Conservation (phyloP, 1,284 basidiomycete genomes). For the Tylopilus sp. region DNA sequence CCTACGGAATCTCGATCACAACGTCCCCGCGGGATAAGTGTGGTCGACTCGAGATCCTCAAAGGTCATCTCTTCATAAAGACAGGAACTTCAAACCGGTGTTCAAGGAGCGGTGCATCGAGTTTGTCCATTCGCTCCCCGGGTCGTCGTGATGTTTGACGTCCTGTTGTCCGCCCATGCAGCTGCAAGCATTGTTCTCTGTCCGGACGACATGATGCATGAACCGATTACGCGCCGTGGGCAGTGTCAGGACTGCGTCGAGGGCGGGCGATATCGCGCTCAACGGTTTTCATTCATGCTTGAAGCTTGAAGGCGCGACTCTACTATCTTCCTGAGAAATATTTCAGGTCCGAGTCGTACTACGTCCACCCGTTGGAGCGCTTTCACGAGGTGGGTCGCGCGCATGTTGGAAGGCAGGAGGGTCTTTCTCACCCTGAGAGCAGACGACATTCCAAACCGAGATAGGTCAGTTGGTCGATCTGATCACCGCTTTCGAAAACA, state of each 20-base stretch:
- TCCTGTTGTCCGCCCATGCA: slow-evolving; percentile 41
- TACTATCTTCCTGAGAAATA: slow-evolving; percentile 92
- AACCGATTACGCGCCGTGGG: slow-evolving; percentile 94
- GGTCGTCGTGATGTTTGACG: not conserved
- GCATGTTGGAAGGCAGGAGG: too few species aligned
- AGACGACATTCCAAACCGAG: slow-evolving; percentile 95
- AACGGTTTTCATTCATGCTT: slow-evolving; percentile 99
- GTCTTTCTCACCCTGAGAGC: not conserved
- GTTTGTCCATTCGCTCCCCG: slow-evolving; percentile 61
- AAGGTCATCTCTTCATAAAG: slow-evolving; percentile 74
- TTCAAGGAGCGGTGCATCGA: slow-evolving; percentile 99
- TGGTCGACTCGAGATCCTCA: slow-evolving; percentile 94
- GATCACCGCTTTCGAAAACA: slow-evolving; percentile 93
- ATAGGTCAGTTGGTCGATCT: slow-evolving; percentile 97
- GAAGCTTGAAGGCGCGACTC: slow-evolving; percentile 95
- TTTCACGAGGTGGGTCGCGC: slow-evolving; percentile 68
- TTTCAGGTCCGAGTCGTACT: slow-evolving; percentile 87
- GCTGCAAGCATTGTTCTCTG: slow-evolving; percentile 99
- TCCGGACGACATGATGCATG: slow-evolving; percentile 99
- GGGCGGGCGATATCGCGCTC: slow-evolving; percentile 85
- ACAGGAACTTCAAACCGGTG: slow-evolving; percentile 93
- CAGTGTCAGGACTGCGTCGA: slow-evolving; percentile 95
- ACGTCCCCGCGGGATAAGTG: slow-evolving; percentile 96
- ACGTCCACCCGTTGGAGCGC: slow-evolving; percentile 90
- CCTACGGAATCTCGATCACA: slow-evolving; percentile 89